A percentile compares a stretch with the other conserved stretches of the same genome.
Conservation (phyloP, 225 moss, liverwort and hornwort species). For the Climacium dendroides region DNA sequence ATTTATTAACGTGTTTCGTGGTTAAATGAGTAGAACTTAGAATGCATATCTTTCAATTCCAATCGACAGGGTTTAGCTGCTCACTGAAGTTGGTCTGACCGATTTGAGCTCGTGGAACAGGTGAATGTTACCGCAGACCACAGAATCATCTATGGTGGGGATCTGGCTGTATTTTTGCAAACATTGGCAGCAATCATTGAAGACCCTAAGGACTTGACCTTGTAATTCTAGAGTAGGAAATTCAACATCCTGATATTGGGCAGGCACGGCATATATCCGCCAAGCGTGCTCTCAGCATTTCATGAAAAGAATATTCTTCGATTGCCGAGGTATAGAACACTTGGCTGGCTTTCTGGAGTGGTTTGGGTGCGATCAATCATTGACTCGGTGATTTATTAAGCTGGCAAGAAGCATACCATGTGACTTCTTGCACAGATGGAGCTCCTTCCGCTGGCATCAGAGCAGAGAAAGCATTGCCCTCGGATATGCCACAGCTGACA, state of each 20-base stretch:
- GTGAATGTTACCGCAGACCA: slow-evolving; percentile 97
- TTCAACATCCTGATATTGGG: background rate
- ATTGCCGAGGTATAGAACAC: background rate
- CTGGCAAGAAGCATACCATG: background rate
- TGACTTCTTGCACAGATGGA: background rate
- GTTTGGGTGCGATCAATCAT: background rate
- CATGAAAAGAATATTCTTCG: background rate
- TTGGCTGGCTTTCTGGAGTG: background rate
- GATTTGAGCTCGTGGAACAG: slow-evolving; percentile 29
- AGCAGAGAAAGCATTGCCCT: background rate
- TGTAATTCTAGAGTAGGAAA: slow-evolving; percentile 32
- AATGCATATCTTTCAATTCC: background rate
- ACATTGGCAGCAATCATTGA: slow-evolving; percentile 82
- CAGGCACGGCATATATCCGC: background rate
- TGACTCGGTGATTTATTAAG: background rate
- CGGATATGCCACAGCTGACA: background rate
- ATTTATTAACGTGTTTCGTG: background rate
- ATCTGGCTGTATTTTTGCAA: slow-evolving; percentile 86
- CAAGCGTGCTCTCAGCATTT: background rate
- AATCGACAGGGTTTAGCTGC: background rate
- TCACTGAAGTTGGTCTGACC: background rate
- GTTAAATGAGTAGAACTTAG: background rate
- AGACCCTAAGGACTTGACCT: slow-evolving; percentile 81
- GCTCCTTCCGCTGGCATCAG: background rate
- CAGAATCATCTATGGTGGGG: slow-evolving; percentile 89